Base-by-base conservation (phyloP, 2,329 filamentous ascomycete species). In the Pseudogymnoascus sp. region DNA sequence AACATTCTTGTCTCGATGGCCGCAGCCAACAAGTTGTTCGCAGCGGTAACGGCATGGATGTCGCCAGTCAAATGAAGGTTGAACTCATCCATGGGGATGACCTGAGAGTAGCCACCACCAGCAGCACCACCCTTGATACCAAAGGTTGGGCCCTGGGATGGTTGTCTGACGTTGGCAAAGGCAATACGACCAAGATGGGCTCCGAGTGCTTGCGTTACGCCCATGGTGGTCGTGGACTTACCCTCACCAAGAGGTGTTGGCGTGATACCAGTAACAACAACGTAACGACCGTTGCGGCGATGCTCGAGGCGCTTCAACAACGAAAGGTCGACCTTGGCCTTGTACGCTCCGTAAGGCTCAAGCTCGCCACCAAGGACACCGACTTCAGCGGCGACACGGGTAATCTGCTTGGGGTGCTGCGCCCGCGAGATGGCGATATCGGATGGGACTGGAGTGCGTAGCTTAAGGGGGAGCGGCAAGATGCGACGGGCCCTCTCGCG, bases 11-110 rank as follows among this genome's bases (percentile, higher is more conserved):
- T 97, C 74, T 99, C 95, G 67, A 99, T 96, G 36, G 95, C 95
- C 63, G 95, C 95, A 50, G 95, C 93, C 47, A 99, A 84, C 64
- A 99, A 82, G 78, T 99, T 99, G 83, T 97, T 99, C 38, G 95
- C 95, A 28, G 93, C 93, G 62, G 92, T 92, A 72, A 99, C 95
- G 68, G 95, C 95, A 76, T 99, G 95, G 64, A 99, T 97, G 75
- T 99, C 95, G 71, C 95, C 95, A 63, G 95, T 99, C 72, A 99
- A 79, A 76, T 99, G 95, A 73, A 99, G 81, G 78, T 99, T 99
- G 82, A 99, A 99, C 77, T 99, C 95, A 71, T 99, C 95, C 95
- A 99, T 99, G 65, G 95, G 95, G 71, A 99, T 97, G 73, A 99
- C 95, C 76, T 99, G 95, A 76, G 91, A 96, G 84, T 97, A 99